These are phyloP conservation scores for Cordyceps farinosa DNA, from an alignment of 2,329 filamentous ascomycete genomes.

Conservation along the genomic window DNA sequence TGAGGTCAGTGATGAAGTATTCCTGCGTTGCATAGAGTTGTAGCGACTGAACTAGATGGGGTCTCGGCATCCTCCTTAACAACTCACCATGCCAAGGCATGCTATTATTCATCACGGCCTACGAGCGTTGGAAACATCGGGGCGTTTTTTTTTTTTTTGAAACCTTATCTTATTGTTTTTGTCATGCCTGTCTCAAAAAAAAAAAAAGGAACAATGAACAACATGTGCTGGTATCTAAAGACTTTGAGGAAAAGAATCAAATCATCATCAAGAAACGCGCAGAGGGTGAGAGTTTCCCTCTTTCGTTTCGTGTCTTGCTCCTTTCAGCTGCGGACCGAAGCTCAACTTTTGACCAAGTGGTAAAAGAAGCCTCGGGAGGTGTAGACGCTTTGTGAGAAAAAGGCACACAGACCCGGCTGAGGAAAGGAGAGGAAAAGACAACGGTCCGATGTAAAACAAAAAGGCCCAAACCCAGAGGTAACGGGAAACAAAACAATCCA, in stretches of 20 bases:
- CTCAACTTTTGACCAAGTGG: no score
- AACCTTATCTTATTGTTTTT: slow-evolving; percentile 1
- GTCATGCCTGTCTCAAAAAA: background rate
- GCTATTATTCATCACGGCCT: no score
- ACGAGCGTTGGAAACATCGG: background rate
- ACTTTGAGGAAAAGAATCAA: background rate
- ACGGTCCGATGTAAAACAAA: background rate
- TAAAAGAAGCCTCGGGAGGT: no score
- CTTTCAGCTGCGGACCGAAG: no score
- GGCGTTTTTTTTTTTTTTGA: background rate
- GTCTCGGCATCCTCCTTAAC: no score
- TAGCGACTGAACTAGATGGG: no score
- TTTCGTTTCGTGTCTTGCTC: no score
- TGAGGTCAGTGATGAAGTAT: background rate
- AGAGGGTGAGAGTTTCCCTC: background rate
- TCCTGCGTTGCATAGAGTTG: no score
- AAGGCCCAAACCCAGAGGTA: no score
- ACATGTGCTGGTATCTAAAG: slow-evolving; percentile 10
- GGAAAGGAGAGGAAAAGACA: no score
- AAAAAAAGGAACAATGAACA: background rate
- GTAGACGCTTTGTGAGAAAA: background rate
- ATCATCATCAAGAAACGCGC: background rate
- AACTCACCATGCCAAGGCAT: no score
- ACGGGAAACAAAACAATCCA: background rate
- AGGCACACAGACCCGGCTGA: no score